Percentiles rank a stretch among this genome's conserved stretches.
These are phyloP conservation scores for Ceratocystis ficicola DNA, from an alignment of 2,329 filamentous ascomycete genomes.

Conservation along the genomic window DNA sequence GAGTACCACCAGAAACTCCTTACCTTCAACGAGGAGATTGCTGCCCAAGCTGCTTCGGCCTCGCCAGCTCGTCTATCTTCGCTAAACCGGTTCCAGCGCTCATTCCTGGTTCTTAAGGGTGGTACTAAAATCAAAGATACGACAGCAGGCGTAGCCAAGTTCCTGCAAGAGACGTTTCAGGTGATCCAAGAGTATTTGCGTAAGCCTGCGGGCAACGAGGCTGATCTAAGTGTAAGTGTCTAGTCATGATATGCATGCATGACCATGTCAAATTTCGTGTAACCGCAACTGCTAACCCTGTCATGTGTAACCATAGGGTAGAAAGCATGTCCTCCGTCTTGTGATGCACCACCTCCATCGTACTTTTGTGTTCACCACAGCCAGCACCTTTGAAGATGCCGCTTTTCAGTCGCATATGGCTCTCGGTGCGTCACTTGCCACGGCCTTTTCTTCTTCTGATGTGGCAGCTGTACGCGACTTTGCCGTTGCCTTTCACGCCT, in stretches of 20 bases:
- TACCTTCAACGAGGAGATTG: slow-evolving; percentile 33
- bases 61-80: slow-evolving; percentile 39
- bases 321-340: slow-evolving; percentile 27
- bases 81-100: slow-evolving; percentile 50
- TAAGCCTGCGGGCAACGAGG: neutral
- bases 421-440: slow-evolving; percentile 30
- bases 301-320: slow-evolving; percentile 4
- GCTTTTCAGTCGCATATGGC: slow-evolving; percentile 51
- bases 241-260: neutral
- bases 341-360: slow-evolving; percentile 44
- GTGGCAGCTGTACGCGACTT: slow-evolving; percentile 27
- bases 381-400: slow-evolving; percentile 45
- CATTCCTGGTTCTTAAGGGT: slow-evolving; percentile 42
- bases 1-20: slow-evolving; percentile 40
- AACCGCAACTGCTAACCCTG: neutral
- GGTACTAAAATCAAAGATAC: slow-evolving; percentile 49
- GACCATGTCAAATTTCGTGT: neutral
- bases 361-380: slow-evolving; percentile 39
- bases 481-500: slow-evolving; percentile 32
- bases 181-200: slow-evolving; percentile 36
- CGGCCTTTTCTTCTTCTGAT: slow-evolving; percentile 8
- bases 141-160: slow-evolving; percentile 42
- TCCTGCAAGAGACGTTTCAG: slow-evolving; percentile 34
- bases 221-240: slow-evolving; percentile 19
- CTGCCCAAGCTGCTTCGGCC: slow-evolving; percentile 33